A percentile compares a stretch with the other conserved stretches of the same genome.
These are phyloP conservation scores for Sphaerulina musiva DNA, from an alignment of 2,329 filamentous ascomycete species.

Conservation along the genomic window DNA sequence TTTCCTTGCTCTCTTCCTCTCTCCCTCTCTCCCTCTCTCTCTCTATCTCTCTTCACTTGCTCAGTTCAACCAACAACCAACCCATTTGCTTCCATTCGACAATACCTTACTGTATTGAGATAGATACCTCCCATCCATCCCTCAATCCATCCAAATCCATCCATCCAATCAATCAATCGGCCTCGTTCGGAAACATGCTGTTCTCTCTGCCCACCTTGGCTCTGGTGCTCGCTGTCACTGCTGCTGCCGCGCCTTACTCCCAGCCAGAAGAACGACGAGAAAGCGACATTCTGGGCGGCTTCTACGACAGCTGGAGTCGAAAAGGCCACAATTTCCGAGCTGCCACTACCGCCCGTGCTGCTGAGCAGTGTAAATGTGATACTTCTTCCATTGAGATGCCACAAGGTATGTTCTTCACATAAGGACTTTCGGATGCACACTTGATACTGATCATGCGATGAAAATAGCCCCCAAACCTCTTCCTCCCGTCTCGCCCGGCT, in stretches of 20 bases:
- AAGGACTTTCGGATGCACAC: no score
- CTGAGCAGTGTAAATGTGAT: conserved; percentile 15
- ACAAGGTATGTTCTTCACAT: conserved; percentile 12
- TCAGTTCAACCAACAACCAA: no score
- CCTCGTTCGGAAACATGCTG: conserved; percentile 19
- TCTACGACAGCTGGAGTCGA: conserved; percentile 11
- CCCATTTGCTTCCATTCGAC: no score
- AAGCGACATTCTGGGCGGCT: conserved; percentile 12
- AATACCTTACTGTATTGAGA: no score
- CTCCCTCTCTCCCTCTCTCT: no score
- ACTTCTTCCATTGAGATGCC: conserved; percentile 17
- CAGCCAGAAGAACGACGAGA: conserved; percentile 17
- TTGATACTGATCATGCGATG: background rate
- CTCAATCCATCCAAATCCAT: background rate
- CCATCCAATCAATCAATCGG: conserved; percentile 1
- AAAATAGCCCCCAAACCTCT: conserved; percentile 43
- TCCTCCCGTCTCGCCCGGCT: conserved; percentile 53
- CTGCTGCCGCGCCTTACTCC: conserved; percentile 18
- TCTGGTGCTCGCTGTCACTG: conserved; percentile 17
- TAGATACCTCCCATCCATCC: background rate
- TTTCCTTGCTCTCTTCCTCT: no score
- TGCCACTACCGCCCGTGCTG: conserved; percentile 1
- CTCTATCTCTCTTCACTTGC: no score
- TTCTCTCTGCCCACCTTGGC: conserved; percentile 21
- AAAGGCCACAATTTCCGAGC: conserved; percentile 16